Percentiles rank a stretch among this genome's conserved stretches.
phyloP scores from a whole-genome alignment of 78 protist genomes.

The Bodo saltans region DNA sequence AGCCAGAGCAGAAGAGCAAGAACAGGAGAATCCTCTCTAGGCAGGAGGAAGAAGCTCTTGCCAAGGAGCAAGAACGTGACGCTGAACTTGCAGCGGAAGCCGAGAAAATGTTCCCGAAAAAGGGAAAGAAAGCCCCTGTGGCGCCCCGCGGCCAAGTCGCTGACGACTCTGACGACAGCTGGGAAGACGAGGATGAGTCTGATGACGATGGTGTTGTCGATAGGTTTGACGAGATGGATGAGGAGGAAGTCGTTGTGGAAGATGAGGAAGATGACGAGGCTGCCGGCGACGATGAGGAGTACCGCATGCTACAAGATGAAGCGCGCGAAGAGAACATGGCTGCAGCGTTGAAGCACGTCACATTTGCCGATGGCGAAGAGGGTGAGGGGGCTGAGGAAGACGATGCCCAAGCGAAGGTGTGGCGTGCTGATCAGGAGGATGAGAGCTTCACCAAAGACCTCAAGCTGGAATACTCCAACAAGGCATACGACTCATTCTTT shows the following conservation, averaged over 20 bases:
- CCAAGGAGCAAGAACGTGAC: too few relatives aligned
- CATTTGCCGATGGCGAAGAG: background rate
- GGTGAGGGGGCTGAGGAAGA: conserved; percentile 10
- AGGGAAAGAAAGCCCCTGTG: too few relatives aligned
- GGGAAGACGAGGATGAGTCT: background rate
- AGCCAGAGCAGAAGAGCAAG: too few relatives aligned
- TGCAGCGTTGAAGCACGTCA: background rate
- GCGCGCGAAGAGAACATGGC: too few relatives aligned
- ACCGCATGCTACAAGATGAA: background rate
- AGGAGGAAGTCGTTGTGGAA: background rate
- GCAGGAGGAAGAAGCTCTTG: too few relatives aligned
- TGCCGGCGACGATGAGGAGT: background rate
- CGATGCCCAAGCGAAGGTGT: background rate
- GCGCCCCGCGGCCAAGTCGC: too few relatives aligned
- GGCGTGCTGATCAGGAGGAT: background rate
- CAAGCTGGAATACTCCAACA: conserved; percentile 53
- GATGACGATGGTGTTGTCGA: background rate
- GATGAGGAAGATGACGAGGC: background rate
- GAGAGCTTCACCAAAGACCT: conserved; percentile 47
- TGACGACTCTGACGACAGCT: too few relatives aligned
- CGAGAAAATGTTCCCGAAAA: too few relatives aligned
- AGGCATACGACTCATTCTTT: conserved; percentile 84
- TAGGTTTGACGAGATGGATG: background rate
- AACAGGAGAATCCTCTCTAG: too few relatives aligned
- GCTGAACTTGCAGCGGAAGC: too few relatives aligned